These are phyloP conservation scores for Aegilops bicornis DNA, from an alignment of 176 grass and related monocot species.

Conservation along the genomic window DNA sequence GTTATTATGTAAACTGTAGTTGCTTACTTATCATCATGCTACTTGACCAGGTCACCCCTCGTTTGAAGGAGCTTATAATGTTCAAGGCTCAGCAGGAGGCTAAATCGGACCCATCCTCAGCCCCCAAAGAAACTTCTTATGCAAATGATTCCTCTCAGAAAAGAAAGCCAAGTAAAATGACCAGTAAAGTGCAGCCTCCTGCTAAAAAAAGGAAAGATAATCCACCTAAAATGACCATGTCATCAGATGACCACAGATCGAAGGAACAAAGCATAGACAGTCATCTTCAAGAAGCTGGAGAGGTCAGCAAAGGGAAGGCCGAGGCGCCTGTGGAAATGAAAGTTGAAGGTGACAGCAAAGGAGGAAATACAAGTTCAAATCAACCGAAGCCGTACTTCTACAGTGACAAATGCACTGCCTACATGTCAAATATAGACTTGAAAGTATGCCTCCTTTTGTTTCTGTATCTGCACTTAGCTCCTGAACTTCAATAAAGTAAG, in stretches of 20 bases:
- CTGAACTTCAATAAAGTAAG: constrained; percentile 30
- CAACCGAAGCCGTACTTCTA: constrained; percentile 59
- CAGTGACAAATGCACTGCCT: constrained; percentile 77
- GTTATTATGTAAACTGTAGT: not conserved
- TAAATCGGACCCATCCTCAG: constrained; percentile 47
- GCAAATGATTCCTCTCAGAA: constrained; percentile 59
- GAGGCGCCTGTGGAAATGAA: constrained; percentile 21
- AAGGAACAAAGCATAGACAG: constrained; percentile 34
- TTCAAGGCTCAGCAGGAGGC: constrained; percentile 80
- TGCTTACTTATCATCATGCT: not conserved
- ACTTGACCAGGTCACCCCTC: constrained; percentile 64
- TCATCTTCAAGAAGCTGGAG: constrained; percentile 36
- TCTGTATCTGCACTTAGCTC: constrained; percentile 21
- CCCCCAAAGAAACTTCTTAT: constrained; percentile 40
- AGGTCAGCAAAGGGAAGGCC: constrained; percentile 25
- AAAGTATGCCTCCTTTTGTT: constrained; percentile 21
- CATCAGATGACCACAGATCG: constrained; percentile 36
- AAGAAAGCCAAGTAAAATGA: constrained; percentile 71
- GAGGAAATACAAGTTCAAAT: constrained; percentile 35
- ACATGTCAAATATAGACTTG: constrained; percentile 80
- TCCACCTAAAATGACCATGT: constrained; percentile 30
- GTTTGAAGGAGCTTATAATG: constrained; percentile 77
- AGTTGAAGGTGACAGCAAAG: not conserved
- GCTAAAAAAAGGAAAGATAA: constrained; percentile 77
- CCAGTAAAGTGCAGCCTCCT: constrained; percentile 56